Base-by-base conservation (phyloP, 306 rosid species). In the Quercus cerris region DNA sequence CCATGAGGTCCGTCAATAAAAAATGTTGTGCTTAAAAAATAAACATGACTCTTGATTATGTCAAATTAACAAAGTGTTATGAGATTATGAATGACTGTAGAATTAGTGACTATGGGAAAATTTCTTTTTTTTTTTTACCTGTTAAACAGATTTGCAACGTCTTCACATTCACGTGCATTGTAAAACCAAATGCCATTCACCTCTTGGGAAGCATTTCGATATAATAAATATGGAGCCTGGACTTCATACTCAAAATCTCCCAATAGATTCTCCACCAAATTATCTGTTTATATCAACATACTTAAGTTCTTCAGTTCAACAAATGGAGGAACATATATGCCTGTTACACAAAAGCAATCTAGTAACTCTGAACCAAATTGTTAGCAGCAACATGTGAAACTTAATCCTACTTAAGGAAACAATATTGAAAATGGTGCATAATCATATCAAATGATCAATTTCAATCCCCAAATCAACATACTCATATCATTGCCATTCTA, bases 101-200 rank as follows among this genome's bases (percentile, higher is more conserved):
- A 12, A 74, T 33, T 57, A 55, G 46, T 51, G 62, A 56, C 74
- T 31, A 72, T 18, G 71, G 4, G 1, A 14, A 72, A 35, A 73
- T 7, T 75, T 30, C 44, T 61, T 49, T 46, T 49, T 1, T 1
- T 49, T 1, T 49, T 49, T 54, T 88, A 88, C 92, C 92, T 88
- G 92, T 76, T 86, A 75, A 88, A 86, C 70, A 88, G 92, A 88
- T 82, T 86, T 27, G 90, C 92, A 78, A 86, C 90, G 81, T 88
- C 92, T 84, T 88, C 88, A 71, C 92, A 88, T 75, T 88, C 92
- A 0, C 86, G 92, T 2, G 88, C 75, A 77, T 88, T 80, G 56
- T 88, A 88, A 76, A 88, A 88, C 92, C 92, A 88, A 70, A 88
- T 88, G n/a, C 92, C 88, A 77, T 86, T 88, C 82, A 88, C 92